Evolutionary conservation across 2,329 filamentous ascomycete genomes (phyloP).

Genomic region (Phyllachora maydis): DNA sequence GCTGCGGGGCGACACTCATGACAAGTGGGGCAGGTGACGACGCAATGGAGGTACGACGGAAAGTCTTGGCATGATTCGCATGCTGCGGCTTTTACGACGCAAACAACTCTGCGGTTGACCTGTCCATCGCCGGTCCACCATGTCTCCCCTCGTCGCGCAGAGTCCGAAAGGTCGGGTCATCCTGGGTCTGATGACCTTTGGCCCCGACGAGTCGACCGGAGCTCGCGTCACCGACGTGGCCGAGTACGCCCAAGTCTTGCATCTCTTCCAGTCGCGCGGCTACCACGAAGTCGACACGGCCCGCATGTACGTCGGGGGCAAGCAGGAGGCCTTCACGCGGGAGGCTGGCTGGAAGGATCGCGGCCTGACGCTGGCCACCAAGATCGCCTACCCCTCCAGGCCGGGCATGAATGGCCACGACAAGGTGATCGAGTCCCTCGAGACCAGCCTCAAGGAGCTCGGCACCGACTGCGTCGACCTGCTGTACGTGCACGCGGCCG

Average conservation of each 20-base stretch:
- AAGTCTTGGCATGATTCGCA: neutral
- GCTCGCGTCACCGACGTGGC: conserved; percentile 37
- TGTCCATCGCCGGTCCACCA: no score
- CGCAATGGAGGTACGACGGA: neutral
- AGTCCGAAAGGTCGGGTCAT: conserved; percentile 21
- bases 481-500: conserved; percentile 51
- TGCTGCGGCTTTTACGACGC: no score
- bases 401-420: conserved; percentile 40
- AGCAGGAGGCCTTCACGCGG: conserved; percentile 48
- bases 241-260: conserved; percentile 42
- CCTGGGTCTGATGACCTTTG: conserved; percentile 55
- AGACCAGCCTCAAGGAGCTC: conserved; percentile 50
- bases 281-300: conserved; percentile 60
- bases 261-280: conserved; percentile 44
- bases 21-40: conserved; percentile 15
- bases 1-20: no score
- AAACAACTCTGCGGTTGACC: no score
- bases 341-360: conserved; percentile 48
- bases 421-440: conserved; percentile 42
- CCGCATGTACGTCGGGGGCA: conserved; percentile 41
- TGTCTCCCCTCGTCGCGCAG: conserved; percentile 6
- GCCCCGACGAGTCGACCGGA: conserved; percentile 30
- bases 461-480: conserved; percentile 53
- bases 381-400: conserved; percentile 36
- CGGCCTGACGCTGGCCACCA: conserved; percentile 48